phyloP scores from a whole-genome alignment of 495 filamentous ascomycete genomes.

The Trichoderma virens region DNA sequence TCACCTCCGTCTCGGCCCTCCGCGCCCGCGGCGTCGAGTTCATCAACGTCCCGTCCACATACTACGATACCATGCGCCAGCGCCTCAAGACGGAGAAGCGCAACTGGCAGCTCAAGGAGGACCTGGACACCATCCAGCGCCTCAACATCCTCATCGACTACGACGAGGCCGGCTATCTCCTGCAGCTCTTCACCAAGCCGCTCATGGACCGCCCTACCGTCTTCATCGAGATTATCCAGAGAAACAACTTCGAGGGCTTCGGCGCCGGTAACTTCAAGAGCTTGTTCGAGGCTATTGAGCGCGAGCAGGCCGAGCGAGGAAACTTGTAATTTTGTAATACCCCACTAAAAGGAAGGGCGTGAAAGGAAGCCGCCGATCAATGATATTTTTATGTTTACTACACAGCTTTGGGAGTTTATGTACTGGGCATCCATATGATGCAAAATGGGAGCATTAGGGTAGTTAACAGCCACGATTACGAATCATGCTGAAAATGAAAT shows the following conservation, averaged over 20 bases:
- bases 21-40: slow-evolving; percentile 78
- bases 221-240: slow-evolving; percentile 89
- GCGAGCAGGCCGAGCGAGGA: slow-evolving; percentile 75
- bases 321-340: slow-evolving; percentile 48
- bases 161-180: slow-evolving; percentile 77
- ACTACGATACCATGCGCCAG: slow-evolving; percentile 68
- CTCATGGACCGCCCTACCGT: slow-evolving; percentile 89
- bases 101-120: slow-evolving; percentile 56
- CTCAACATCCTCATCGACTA: slow-evolving; percentile 87
- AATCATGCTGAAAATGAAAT: background rate
- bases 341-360: no score
- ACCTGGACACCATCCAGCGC: slow-evolving; percentile 61
- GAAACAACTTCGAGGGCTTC: slow-evolving; percentile 79
- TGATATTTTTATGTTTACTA: no score
- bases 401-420: background rate
- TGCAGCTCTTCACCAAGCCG: slow-evolving; percentile 86
- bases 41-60: slow-evolving; percentile 73
- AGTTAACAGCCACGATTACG: background rate
- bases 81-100: slow-evolving; percentile 51
- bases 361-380: no score
- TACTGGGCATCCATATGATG: no score
- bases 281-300: slow-evolving; percentile 85
- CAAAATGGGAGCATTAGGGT: background rate
- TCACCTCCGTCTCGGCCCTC: slow-evolving; percentile 63
- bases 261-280: slow-evolving; percentile 94